Conservation (phyloP, 495 filamentous ascomycete genomes). For the Penicillium tannophilum region DNA sequence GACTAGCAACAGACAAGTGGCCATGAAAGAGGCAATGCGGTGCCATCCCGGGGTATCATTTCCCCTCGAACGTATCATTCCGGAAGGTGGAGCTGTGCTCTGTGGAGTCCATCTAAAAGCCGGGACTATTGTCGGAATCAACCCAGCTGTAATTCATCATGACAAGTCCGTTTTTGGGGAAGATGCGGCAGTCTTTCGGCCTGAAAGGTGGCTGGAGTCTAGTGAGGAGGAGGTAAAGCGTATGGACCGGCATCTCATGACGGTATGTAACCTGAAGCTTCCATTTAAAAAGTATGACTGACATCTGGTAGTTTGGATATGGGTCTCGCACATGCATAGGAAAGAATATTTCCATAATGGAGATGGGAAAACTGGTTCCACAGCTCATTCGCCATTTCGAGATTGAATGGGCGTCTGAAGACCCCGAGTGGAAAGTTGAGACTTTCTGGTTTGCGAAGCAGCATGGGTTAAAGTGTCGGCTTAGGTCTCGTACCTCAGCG, state of each 20-base stretch:
- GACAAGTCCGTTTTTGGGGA: conserved; percentile 47
- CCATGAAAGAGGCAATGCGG: conserved; percentile 28
- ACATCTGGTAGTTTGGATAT: conserved; percentile 18
- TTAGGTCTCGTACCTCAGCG: conserved; percentile 6
- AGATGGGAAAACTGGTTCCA: conserved; percentile 18
- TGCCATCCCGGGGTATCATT: conserved; percentile 17
- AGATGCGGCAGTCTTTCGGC: conserved; percentile 50
- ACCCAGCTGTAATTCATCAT: conserved; percentile 29
- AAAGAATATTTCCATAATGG: conserved; percentile 23
- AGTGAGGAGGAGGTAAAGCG: conserved; percentile 26
- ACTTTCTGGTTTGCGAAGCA: conserved; percentile 23
- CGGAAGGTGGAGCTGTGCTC: conserved; percentile 14
- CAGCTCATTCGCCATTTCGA: conserved; percentile 16
- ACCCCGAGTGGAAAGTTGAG: conserved; percentile 17
- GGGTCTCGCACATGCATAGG: conserved; percentile 22
- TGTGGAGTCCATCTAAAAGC: conserved; percentile 16
- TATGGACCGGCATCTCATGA: conserved; percentile 18
- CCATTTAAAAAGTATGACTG: background rate
- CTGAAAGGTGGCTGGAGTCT: conserved; percentile 54
- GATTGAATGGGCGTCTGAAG: conserved; percentile 19
- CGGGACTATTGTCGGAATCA: conserved; percentile 29
- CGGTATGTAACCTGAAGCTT: conserved; percentile 6
- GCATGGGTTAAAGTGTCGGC: conserved; percentile 17
- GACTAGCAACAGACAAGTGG: conserved; percentile 9
- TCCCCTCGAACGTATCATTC: conserved; percentile 20